A percentile compares a stretch with the other conserved stretches of the same genome.
Evolutionary conservation across 108 stramenopile genomes (phyloP).

Genomic region (Hondaea fermentalgiana): DNA sequence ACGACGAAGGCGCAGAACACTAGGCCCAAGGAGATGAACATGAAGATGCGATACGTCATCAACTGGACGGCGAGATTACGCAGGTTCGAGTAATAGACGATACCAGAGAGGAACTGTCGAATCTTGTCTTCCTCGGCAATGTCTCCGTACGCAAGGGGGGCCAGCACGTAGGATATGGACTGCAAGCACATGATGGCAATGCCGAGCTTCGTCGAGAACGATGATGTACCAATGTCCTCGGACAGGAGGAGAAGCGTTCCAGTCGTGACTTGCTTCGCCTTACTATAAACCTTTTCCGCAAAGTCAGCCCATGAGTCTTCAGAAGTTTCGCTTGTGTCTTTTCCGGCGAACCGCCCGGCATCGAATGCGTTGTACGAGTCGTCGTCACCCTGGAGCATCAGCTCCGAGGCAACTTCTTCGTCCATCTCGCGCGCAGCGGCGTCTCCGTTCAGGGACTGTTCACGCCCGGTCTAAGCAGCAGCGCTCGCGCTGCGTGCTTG

Average conservation of each 20-base stretch:
- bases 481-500: no score
- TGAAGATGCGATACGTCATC: not conserved
- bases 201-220: not conserved
- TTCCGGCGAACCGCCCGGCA: not conserved
- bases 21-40: no score
- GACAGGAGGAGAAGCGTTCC: not conserved
- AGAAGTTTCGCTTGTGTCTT: not conserved
- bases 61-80: not conserved
- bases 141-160: not conserved
- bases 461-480: no score
- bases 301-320: not conserved
- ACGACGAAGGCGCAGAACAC: not conserved
- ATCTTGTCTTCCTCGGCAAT: not conserved
- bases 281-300: not conserved
- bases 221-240: not conserved
- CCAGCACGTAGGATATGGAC: not conserved
- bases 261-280: not conserved
- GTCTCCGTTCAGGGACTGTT: not conserved
- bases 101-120: not conserved
- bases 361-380: not conserved
- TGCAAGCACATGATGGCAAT: not conserved
- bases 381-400: not conserved
- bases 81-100: not conserved
- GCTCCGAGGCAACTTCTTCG: not conserved
- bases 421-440: not conserved